These are phyloP conservation scores for Jimgerdemannia flammicorona DNA, from an alignment of 192 early-diverging fungal genomes.

Conservation along the genomic window DNA sequence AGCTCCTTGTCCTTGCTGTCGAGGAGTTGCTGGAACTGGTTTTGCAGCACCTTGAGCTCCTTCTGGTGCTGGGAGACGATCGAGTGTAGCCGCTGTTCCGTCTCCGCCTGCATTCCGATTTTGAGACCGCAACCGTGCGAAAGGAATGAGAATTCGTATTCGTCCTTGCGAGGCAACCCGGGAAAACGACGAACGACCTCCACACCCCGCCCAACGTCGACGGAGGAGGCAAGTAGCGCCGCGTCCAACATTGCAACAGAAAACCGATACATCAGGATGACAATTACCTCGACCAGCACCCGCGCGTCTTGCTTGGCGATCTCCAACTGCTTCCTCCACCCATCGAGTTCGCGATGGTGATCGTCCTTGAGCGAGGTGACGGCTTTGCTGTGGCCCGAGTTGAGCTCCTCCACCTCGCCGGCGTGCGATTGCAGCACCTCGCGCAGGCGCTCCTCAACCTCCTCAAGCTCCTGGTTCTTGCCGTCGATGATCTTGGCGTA, in stretches of 20 bases:
- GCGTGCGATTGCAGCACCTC: conserved; percentile 2
- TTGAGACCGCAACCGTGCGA: neutral
- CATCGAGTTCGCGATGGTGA: conserved; percentile 1
- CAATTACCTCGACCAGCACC: conserved; percentile 2
- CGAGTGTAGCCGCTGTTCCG: conserved; percentile 17
- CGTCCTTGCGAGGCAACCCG: neutral
- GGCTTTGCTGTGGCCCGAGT: too few relatives aligned
- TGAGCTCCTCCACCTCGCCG: neutral
- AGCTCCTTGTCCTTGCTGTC: conserved; percentile 24
- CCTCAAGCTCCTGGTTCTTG: conserved; percentile 11
- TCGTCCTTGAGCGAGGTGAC: too few relatives aligned
- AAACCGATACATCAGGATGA: too few relatives aligned
- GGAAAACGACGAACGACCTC: neutral
- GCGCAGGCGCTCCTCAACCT: conserved; percentile 7
- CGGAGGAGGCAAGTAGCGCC: neutral
- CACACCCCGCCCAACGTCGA: neutral
- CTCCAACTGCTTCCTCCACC: conserved; percentile 1
- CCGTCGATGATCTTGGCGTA: neutral
- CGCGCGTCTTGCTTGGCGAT: conserved; percentile 3
- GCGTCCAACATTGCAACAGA: neutral
- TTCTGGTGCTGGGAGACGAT: conserved; percentile 12
- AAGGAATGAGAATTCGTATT: neutral
- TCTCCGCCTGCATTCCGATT: neutral
- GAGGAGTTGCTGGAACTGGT: conserved; percentile 17
- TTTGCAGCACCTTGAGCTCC: conserved; percentile 19